Conservation (phyloP, 768 basidiomycete genomes). For the Kwoniella sp. region DNA sequence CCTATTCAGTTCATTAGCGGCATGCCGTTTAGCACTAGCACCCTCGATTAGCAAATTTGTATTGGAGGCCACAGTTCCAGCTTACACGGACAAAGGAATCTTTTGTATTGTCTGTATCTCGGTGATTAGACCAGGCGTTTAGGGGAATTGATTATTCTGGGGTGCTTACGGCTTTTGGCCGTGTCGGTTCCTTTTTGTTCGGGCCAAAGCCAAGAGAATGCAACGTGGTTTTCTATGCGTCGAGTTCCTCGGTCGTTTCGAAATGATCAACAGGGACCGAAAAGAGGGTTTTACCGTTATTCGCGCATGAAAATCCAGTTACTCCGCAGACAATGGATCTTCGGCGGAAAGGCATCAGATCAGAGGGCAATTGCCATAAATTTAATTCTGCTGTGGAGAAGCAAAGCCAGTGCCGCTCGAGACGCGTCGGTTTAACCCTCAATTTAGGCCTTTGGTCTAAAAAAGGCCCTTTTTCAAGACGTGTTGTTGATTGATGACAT, state of each 20-base stretch:
- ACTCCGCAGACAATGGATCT: too few relatives aligned
- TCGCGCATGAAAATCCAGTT: neutral
- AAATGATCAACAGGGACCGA: neutral
- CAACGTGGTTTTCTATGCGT: neutral
- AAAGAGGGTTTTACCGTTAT: neutral
- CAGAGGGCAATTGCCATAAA: too few relatives aligned
- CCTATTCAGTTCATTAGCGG: too few relatives aligned
- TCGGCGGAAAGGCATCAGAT: too few relatives aligned
- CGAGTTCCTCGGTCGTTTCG: neutral
- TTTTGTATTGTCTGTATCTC: neutral
- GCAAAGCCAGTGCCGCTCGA: neutral
- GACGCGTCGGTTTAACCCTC: slow-evolving; percentile 1
- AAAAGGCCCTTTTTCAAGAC: neutral
- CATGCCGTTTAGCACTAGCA: neutral
- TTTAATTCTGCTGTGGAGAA: neutral
- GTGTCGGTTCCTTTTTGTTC: too few relatives aligned
- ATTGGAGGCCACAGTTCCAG: neutral
- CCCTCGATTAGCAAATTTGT: neutral
- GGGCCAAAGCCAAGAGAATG: too few relatives aligned
- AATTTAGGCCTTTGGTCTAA: neutral
- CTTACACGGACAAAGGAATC: neutral
- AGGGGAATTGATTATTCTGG: slow-evolving; percentile 1
- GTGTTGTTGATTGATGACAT: neutral
- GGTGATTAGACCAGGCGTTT: neutral
- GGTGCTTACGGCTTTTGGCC: neutral